phyloP scores from a whole-genome alignment of 495 filamentous ascomycete species.

The Talaromyces adpressus region DNA sequence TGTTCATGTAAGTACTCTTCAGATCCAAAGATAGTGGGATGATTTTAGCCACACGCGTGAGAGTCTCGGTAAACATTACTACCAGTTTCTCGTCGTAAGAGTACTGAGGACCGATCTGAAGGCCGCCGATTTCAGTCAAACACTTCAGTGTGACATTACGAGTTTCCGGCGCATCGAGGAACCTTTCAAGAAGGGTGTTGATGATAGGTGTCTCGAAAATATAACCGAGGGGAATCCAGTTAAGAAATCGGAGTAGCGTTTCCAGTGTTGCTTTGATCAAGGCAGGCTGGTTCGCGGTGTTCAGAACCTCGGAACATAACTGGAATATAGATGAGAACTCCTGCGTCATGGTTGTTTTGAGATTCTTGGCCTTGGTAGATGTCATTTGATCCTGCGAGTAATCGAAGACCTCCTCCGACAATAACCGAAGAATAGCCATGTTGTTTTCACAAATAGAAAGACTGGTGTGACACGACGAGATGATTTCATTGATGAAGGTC shows the following conservation, averaged over 20 bases:
- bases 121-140: constrained; percentile 90
- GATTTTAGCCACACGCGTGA: constrained; percentile 82
- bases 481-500: constrained; percentile 99
- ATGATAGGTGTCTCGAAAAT: constrained; percentile 98
- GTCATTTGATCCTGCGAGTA: constrained; percentile 99
- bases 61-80: constrained; percentile 92
- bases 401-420: constrained; percentile 98
- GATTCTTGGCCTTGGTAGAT: constrained; percentile 84
- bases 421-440: constrained; percentile 92
- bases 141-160: constrained; percentile 95
- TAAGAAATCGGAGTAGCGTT: constrained; percentile 90
- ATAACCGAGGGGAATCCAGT: constrained; percentile 97
- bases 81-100: constrained; percentile 90
- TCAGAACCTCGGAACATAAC: constrained; percentile 88
- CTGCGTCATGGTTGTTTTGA: constrained; percentile 96
- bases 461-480: constrained; percentile 87
- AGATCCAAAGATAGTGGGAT: constrained; percentile 85
- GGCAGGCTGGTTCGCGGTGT: constrained; percentile 77
- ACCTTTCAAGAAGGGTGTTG: constrained; percentile 83
- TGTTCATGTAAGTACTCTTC: constrained; percentile 79
- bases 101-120: constrained; percentile 71
- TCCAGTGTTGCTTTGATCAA: constrained; percentile 91
- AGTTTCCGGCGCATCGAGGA: constrained; percentile 86
- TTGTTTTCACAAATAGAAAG: constrained; percentile 99
- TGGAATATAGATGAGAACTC: constrained; percentile 98